Conservation (phyloP, 129 eudicot genomes). For the Apium graveolens region DNA sequence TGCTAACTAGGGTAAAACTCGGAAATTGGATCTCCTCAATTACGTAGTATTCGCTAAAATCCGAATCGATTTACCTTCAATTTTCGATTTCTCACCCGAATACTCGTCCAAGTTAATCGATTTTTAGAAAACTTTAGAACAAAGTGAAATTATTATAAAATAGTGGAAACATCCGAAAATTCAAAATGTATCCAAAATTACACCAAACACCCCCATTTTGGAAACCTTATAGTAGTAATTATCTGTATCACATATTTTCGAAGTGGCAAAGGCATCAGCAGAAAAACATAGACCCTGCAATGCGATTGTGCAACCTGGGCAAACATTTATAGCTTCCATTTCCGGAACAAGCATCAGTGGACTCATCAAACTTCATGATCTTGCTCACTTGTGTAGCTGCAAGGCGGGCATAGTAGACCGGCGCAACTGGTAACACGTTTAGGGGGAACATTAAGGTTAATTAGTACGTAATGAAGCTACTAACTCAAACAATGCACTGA, state of each 20-base stretch:
- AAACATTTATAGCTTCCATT: slow-evolving; percentile 13
- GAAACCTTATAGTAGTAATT: neutral
- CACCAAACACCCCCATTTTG: neutral
- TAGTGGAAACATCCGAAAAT: no score
- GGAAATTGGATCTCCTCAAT: no score
- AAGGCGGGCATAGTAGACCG: slow-evolving; percentile 70
- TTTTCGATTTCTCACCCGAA: no score
- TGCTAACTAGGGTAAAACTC: no score
- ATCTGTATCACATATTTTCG: no score
- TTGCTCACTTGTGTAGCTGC: slow-evolving; percentile 74
- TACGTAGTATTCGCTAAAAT: no score
- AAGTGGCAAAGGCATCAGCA: slow-evolving; percentile 18
- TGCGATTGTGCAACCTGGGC: slow-evolving; percentile 39
- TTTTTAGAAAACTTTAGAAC: no score
- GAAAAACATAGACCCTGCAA: slow-evolving; percentile 71
- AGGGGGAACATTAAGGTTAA: neutral
- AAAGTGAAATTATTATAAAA: no score
- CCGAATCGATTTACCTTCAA: no score
- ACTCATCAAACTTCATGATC: slow-evolving; percentile 65
- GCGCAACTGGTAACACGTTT: slow-evolving; percentile 37
- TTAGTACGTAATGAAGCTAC: neutral
- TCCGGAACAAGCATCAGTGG: slow-evolving; percentile 53
- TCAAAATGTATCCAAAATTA: no score
- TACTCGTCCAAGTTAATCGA: no score
- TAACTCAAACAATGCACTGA: neutral